Evolutionary conservation across 495 filamentous ascomycete species (phyloP).

Genomic region (Ramalina peruviana): DNA sequence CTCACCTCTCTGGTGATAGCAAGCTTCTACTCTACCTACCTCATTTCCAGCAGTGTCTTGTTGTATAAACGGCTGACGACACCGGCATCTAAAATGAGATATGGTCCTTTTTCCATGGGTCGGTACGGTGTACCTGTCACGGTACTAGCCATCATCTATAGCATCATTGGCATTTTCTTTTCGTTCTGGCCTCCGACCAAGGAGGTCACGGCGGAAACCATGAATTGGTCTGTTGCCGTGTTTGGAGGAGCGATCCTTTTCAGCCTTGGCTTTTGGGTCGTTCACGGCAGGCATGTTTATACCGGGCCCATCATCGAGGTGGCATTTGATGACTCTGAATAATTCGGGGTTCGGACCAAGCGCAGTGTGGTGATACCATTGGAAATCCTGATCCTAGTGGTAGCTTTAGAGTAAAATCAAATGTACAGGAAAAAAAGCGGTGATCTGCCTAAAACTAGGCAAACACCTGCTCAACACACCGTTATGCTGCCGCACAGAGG

Average conservation of each 20-base stretch:
- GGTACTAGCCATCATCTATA: background rate
- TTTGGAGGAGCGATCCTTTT: constrained; percentile 3
- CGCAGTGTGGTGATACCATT: no score
- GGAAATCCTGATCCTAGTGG: no score
- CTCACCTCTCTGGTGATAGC: constrained; percentile 27
- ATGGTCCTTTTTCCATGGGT: constrained; percentile 1
- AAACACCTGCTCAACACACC: no score
- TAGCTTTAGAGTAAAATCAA: no score
- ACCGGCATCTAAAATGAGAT: background rate
- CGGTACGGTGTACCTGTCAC: constrained; percentile 4
- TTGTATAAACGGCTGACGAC: background rate
- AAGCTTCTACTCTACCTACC: constrained; percentile 23
- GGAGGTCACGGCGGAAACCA: background rate
- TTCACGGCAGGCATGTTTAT: constrained; percentile 5
- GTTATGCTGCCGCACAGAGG: no score
- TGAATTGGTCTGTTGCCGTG: constrained; percentile 4
- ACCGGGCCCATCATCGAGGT: constrained; percentile 3
- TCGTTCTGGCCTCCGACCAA: constrained; percentile 1
- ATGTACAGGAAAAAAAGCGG: no score
- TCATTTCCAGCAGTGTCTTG: no score
- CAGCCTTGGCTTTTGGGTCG: constrained; percentile 2
- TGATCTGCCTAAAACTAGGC: no score
- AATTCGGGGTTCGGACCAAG: no score
- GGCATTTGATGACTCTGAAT: no score
- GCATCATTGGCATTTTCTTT: background rate